These are phyloP conservation scores for Melanogaster broomeanus DNA, from an alignment of 768 basidiomycete species.

Conservation along the genomic window DNA sequence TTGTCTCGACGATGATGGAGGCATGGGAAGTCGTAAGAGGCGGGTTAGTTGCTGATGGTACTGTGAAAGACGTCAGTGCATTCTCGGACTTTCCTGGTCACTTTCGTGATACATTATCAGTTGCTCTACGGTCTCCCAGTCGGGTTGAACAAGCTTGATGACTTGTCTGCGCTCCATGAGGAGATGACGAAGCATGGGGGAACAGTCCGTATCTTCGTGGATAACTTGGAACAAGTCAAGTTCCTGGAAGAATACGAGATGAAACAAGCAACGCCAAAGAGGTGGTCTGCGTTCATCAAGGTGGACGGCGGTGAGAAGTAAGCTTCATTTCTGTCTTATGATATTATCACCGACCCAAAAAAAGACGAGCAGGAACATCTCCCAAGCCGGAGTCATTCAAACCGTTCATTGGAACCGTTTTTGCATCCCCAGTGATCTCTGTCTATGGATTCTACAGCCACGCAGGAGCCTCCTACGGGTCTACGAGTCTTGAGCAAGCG, in stretches of 20 bases:
- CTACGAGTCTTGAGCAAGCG: slow-evolving; percentile 66
- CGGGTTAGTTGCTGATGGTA: slow-evolving; percentile 69
- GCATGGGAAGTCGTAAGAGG: slow-evolving; percentile 71
- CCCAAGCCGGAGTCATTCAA: slow-evolving; percentile 55
- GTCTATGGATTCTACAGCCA: slow-evolving; percentile 88
- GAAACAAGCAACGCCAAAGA: slow-evolving; percentile 36
- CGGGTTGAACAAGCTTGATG: slow-evolving; percentile 67
- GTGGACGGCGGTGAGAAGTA: slow-evolving; percentile 79
- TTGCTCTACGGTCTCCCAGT: slow-evolving; percentile 82
- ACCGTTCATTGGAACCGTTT: slow-evolving; percentile 50
- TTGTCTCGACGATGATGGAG: slow-evolving; percentile 84
- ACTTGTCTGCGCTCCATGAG: slow-evolving; percentile 61
- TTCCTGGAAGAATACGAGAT: slow-evolving; percentile 64
- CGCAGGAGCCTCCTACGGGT: slow-evolving; percentile 75
- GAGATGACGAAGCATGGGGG: slow-evolving; percentile 57
- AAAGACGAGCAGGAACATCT: slow-evolving; percentile 73
- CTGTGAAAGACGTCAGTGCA: slow-evolving; percentile 71
- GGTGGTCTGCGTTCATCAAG: slow-evolving; percentile 82
- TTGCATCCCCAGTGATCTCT: slow-evolving; percentile 55
- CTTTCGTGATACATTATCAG: slow-evolving; percentile 39
- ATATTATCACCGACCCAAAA: slow-evolving; percentile 13
- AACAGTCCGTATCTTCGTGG: slow-evolving; percentile 67
- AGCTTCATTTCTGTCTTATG: slow-evolving; percentile 23
- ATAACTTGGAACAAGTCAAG: slow-evolving; percentile 71
- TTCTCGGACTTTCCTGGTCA: slow-evolving; percentile 1